These are phyloP conservation scores for Kwoniella dendrophila DNA, from an alignment of 768 basidiomycete genomes.

Conservation along the genomic window DNA sequence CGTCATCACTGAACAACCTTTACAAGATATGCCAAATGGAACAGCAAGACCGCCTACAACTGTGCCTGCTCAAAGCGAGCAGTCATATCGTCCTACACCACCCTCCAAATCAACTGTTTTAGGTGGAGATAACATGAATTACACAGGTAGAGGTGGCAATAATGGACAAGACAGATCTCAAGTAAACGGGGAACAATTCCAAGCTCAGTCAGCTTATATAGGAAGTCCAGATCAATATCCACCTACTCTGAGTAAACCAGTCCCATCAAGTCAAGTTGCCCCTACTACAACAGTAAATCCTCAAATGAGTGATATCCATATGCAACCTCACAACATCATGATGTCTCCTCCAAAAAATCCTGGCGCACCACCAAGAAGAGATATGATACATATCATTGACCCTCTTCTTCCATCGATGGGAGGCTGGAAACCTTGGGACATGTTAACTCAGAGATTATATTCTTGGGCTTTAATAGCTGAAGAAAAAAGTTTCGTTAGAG, in stretches of 20 bases:
- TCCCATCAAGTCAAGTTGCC: constrained; percentile 9
- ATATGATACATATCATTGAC: constrained; percentile 24
- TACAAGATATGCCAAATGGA: constrained; percentile 27
- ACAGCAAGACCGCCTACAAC: constrained; percentile 32
- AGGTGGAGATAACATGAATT: constrained; percentile 2
- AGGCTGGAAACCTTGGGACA: constrained; percentile 48
- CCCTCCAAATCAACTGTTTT: constrained; percentile 3
- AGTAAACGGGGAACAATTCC: neutral
- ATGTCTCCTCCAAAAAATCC: constrained; percentile 6
- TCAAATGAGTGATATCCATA: constrained; percentile 10
- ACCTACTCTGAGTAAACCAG: constrained; percentile 3
- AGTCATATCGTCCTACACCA: constrained; percentile 26
- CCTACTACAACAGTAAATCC: neutral
- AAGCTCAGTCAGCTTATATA: constrained; percentile 5
- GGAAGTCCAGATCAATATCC: constrained; percentile 20
- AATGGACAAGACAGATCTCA: too few relatives aligned
- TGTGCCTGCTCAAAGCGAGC: constrained; percentile 29
- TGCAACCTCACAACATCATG: constrained; percentile 6
- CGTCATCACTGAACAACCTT: constrained; percentile 15
- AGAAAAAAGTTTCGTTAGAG: constrained; percentile 46
- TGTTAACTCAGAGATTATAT: constrained; percentile 51
- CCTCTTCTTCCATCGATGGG: constrained; percentile 14
- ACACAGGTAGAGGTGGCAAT: too few relatives aligned
- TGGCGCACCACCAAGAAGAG: constrained; percentile 10
- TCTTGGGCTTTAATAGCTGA: constrained; percentile 55